Evolutionary conservation across 2,329 filamentous ascomycete species (phyloP).

Genomic region (Chaetomium globosum): DNA sequence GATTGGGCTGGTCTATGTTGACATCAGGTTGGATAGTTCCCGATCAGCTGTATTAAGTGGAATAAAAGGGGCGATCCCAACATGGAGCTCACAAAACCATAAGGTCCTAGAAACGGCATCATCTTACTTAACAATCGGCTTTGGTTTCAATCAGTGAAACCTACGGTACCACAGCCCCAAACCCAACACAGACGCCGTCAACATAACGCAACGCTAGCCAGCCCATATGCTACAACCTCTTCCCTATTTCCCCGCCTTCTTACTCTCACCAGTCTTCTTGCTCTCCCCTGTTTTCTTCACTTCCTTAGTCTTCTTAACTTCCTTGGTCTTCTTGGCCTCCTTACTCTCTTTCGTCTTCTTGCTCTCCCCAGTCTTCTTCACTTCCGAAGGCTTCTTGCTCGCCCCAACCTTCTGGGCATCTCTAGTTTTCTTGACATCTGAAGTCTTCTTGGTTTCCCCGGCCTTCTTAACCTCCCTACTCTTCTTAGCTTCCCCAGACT

Average conservation of each 20-base stretch:
- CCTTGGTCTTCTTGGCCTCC: background rate
- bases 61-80: no score
- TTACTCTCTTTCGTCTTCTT: background rate
- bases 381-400: background rate
- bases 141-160: background rate
- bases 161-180: background rate
- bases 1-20: no score
- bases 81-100: background rate
- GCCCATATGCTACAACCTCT: background rate
- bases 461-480: background rate
- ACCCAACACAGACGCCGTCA: background rate
- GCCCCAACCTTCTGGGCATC: no score
- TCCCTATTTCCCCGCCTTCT: background rate
- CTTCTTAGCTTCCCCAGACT: background rate
- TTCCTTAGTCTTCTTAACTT: background rate
- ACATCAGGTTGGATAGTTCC: no score
- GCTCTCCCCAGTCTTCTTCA: background rate
- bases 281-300: background rate
- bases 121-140: background rate
- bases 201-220: background rate
- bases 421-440: background rate
- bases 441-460: background rate
- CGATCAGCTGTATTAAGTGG: no score
- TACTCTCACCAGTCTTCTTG: background rate
- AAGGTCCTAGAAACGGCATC: background rate